Base-by-base conservation (phyloP, 1,139 yeast genomes). In the Candida anutae region DNA sequence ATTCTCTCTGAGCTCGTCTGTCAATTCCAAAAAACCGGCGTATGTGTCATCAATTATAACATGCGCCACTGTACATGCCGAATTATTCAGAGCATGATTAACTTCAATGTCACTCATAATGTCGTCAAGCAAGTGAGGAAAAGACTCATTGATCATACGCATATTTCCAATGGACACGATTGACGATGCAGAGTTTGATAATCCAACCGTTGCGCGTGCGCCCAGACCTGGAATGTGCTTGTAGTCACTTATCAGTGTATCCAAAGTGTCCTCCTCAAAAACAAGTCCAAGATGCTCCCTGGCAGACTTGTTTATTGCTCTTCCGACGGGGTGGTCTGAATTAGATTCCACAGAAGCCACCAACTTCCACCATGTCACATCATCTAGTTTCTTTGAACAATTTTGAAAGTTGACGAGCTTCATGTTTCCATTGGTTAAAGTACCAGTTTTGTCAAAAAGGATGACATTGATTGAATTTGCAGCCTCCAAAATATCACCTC, bases 391-490 rank as follows among this genome's bases (percentile, higher is more conserved):
- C 13, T 31, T 15, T n/a, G 22, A 23, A 13, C 26, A 28, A 15
- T 35, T 26, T 28, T 48, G 39, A 17, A 45, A 41, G 6, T 55
- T 46, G 10, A 55, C 54, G 3, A 83, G 74, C 6, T 55, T 56
- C 94, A 93, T 83, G 26, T 70, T 60, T 9, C 98, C 98, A 1
- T 80, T 63, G 0, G 99, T 93, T 28, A 93, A 62, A 0, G 98
- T 93, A 3, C 98, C 98, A 0, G 99, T 93, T 53, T 93, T 93
- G 56, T 93, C 98, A 51, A 93, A 88, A 20, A 93, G 61, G 15
- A 90, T 73, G 4, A 77, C 67, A 36, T 79, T 69, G 21, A 87
- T 62, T 12, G 66, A 56, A 42, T 74, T 73, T 5, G 94, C 80
- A 29, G 62, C 69, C 49, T 93, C 98, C 36, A 93, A 68, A 9